Conservation (phyloP, 2,329 filamentous ascomycete species). For the Hansfordia pulvinata region DNA sequence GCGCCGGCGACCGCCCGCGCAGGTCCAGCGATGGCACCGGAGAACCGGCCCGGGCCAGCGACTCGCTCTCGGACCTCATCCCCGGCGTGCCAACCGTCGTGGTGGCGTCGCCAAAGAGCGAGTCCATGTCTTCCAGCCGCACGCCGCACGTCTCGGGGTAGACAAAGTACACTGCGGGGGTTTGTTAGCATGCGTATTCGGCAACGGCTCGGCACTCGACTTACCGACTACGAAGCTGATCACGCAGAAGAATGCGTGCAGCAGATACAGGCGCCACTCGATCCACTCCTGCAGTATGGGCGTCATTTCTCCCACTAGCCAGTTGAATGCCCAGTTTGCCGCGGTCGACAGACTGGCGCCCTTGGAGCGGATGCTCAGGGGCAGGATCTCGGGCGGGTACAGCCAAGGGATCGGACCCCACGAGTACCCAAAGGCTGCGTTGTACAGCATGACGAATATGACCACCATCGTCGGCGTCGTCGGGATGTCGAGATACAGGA, state of each 20-base stretch:
- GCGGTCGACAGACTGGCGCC: conserved; percentile 93
- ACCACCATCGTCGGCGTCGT: conserved; percentile 78
- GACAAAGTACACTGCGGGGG: conserved; percentile 71
- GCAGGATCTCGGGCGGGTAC: conserved; percentile 96
- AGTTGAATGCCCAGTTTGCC: conserved; percentile 97
- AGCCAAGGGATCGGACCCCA: conserved; percentile 98
- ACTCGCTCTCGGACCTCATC: conserved; percentile 63
- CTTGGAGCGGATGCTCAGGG: conserved; percentile 91
- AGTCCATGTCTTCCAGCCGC: conserved; percentile 91
- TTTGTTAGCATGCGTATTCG: conserved; percentile 7
- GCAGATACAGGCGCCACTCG: conserved; percentile 82
- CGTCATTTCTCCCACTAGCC: conserved; percentile 90
- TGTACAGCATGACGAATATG: conserved; percentile 95
- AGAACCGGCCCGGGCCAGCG: conserved; percentile 66
- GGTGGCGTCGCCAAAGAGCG: conserved; percentile 84
- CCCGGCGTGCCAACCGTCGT: conserved; percentile 68
- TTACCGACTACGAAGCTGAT: conserved; percentile 91
- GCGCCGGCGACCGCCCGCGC: conserved; percentile 40
- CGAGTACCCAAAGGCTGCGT: conserved; percentile 84
- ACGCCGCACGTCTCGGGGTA: conserved; percentile 96
- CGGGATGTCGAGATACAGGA: conserved; percentile 73
- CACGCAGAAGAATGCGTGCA: conserved; percentile 95
- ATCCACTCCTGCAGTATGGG: conserved; percentile 87
- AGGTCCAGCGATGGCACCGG: conserved; percentile 67
- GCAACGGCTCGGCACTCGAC: conserved; percentile 18